phyloP scores from a whole-genome alignment of 345 rosid genomes.

The Cardamine resedifolia region DNA sequence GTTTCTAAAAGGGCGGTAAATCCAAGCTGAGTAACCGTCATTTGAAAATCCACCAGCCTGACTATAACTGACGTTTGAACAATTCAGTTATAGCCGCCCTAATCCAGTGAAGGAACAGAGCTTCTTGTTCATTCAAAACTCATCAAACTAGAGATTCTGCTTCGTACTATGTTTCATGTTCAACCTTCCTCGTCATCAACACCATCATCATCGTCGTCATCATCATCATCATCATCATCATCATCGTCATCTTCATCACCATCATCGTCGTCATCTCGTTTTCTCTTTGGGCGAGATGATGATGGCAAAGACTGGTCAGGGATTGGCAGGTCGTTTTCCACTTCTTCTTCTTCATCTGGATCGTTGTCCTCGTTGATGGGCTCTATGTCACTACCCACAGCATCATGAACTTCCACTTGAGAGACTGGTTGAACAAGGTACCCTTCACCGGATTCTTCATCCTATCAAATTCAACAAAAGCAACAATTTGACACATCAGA shows the following conservation, averaged over 20 bases:
- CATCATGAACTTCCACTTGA: slow-evolving; percentile 52
- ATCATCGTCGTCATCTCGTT: slow-evolving; percentile 44
- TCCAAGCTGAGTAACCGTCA: slow-evolving; percentile 26
- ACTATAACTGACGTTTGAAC: slow-evolving; percentile 33
- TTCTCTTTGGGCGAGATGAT: slow-evolving; percentile 54
- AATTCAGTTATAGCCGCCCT: slow-evolving; percentile 11
- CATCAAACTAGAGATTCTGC: slow-evolving; percentile 11
- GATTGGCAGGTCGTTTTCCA: slow-evolving; percentile 44
- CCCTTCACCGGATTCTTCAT: slow-evolving; percentile 60
- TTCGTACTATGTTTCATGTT: not conserved
- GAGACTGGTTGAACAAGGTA: slow-evolving; percentile 62
- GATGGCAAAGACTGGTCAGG: slow-evolving; percentile 45
- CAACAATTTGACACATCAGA: not conserved
- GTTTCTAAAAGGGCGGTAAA: slow-evolving; percentile 31
- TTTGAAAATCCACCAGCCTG: slow-evolving; percentile 30
- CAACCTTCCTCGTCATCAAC: slow-evolving; percentile 32
- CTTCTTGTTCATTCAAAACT: not conserved
- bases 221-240: slow-evolving; percentile 25
- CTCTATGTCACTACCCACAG: slow-evolving; percentile 50
- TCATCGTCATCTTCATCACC: slow-evolving; percentile 39
- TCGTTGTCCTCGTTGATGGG: slow-evolving; percentile 49
- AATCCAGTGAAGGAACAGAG: not conserved
- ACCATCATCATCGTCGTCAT: not conserved
- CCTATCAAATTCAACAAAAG: slow-evolving; percentile 40
- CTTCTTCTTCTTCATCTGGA: slow-evolving; percentile 51